Base-by-base conservation (phyloP, 352 stramenopile species). In the Phytophthora citricola region DNA sequence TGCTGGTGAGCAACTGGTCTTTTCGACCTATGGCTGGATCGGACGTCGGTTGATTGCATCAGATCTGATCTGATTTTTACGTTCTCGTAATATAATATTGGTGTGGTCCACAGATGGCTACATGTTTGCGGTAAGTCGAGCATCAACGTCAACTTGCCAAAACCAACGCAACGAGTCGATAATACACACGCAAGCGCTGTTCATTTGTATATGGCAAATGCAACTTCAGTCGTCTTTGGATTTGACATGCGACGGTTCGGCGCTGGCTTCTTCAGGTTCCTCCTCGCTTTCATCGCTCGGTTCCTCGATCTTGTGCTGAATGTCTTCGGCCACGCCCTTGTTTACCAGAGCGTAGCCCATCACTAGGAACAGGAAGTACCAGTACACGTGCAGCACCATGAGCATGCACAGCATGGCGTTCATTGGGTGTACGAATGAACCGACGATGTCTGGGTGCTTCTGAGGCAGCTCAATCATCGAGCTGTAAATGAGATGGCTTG, bases 381-480 rank as follows among this genome's bases (percentile, higher is more conserved):
- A 84, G 66, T 84, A 84, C 38, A 79, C 36, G 36, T 84, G 76
- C 61, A 84, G 66, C 31, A 81, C 46, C 46, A 75, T 46, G 26
- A 84, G 69, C 59, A 84, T 78, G 40, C 57, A 74, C 39, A 84
- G 43, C 73, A 79, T 77, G 14, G 54, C 66, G 50, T 63, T 76
- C 50, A 75, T 75, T 44, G 73, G 61, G 27, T 80, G 39, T 24
- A 67, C 47, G 45, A 82, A 77, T 14, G 58, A 56, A 9, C 39
- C 31, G 14, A 63, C 46, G 15, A 77, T 61, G 44, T 69, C 52
- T 12, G 73, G 65, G 62, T 78, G 45, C 34, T 63, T 67, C 49
- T 66, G 34, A 5, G 58, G 55, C 17, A 73, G 20, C 46, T 63
- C 69, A 14, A 65, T 34, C 14, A 77, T 41, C 36, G 57, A 63